Conservation (phyloP, 2,329 filamentous ascomycete genomes). For the Alternaria arborescens region DNA sequence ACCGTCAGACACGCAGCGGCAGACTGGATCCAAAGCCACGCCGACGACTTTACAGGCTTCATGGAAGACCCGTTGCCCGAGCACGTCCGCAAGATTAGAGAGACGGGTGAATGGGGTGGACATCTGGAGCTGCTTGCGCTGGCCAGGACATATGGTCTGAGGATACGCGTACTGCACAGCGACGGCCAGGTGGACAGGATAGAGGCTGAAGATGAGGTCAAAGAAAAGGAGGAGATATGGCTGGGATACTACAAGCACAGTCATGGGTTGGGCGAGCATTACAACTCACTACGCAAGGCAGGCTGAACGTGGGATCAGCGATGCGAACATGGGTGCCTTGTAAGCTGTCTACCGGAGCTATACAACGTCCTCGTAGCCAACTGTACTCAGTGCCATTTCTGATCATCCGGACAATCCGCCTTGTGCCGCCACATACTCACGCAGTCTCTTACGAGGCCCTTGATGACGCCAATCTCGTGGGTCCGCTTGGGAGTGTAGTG, state of each 20-base stretch:
- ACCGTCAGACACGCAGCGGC: constrained; percentile 75
- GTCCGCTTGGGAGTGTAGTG: constrained; percentile 66
- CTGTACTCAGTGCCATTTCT: constrained; percentile 9
- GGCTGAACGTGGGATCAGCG: constrained; percentile 27
- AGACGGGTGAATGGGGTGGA: constrained; percentile 96
- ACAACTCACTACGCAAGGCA: constrained; percentile 77
- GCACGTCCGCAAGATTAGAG: constrained; percentile 79
- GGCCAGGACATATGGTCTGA: constrained; percentile 78
- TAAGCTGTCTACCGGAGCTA: not conserved
- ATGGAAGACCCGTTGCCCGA: constrained; percentile 79
- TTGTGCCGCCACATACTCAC: constrained; percentile 60
- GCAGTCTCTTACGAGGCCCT: constrained; percentile 61
- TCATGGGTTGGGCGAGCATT: constrained; percentile 95
- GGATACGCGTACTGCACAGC: constrained; percentile 83
- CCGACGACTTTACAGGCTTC: constrained; percentile 85
- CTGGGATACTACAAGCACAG: constrained; percentile 94
- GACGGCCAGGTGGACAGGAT: constrained; percentile 83
- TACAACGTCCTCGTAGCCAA: not conserved
- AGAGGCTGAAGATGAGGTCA: constrained; percentile 57
- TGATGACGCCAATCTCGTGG: constrained; percentile 57
- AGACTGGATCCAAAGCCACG: constrained; percentile 75
- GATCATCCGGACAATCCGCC: constrained; percentile 13
- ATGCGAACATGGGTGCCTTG: not conserved
- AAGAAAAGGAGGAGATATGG: constrained; percentile 73
- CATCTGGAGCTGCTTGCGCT: constrained; percentile 89